Evolutionary conservation across 208 protist species (phyloP).

Genomic region (Trypanosoma caninum): DNA sequence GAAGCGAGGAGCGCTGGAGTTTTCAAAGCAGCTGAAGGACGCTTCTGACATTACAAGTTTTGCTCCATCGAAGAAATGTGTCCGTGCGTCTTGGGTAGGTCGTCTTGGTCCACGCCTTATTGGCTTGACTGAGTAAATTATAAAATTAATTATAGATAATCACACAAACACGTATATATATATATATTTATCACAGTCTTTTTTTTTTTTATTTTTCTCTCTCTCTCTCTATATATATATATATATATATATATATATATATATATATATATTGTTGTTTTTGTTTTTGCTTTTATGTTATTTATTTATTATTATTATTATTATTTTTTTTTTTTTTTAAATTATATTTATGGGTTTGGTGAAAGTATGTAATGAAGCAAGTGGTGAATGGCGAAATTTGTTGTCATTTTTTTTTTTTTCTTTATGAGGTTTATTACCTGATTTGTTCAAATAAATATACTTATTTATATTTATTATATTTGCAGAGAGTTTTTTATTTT

Average conservation of each 20-base stretch:
- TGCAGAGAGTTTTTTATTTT: too few relatives aligned
- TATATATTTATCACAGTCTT: slow-evolving; percentile 8
- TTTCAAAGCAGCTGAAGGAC: slow-evolving; percentile 39
- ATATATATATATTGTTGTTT: background rate
- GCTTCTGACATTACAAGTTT: slow-evolving; percentile 14
- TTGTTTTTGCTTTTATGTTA: background rate
- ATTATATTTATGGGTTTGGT: background rate
- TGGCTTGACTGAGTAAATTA: slow-evolving; percentile 14
- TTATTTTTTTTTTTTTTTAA: slow-evolving; percentile 7
- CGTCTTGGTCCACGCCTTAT: slow-evolving; percentile 1
- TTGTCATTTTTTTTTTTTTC: slow-evolving; percentile 11
- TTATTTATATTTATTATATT: too few relatives aligned
- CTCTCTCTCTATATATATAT: slow-evolving; percentile 7
- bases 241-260: slow-evolving; percentile 6
- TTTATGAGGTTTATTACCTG: background rate
- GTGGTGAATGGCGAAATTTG: background rate
- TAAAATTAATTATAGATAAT: slow-evolving; percentile 4
- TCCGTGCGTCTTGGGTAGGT: slow-evolving; percentile 15
- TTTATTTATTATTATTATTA: slow-evolving; percentile 7
- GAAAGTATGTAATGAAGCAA: background rate
- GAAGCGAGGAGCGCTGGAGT: slow-evolving; percentile 61
- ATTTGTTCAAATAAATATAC: too few relatives aligned
- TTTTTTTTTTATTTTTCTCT: slow-evolving; percentile 14
- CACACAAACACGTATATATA: slow-evolving; percentile 1
- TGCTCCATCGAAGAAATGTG: slow-evolving; percentile 3